These are phyloP conservation scores for Cinnamomum chago DNA, from an alignment of 164 flowering plant genomes.

Conservation along the genomic window DNA sequence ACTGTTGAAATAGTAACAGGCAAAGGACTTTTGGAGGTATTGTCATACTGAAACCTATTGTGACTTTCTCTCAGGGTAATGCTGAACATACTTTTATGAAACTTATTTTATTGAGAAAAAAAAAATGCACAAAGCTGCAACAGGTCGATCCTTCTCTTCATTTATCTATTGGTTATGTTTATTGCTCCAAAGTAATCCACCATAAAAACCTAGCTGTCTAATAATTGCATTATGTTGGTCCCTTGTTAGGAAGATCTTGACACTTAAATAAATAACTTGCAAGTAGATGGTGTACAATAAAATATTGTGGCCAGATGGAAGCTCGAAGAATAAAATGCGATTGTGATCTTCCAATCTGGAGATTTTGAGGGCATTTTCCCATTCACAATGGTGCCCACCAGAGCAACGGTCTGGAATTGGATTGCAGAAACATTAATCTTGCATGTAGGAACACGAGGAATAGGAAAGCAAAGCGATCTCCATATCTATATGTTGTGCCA, in stretches of 20 bases:
- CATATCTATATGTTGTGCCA: too few species aligned
- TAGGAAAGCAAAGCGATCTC: too few species aligned
- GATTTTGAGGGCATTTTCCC: background rate
- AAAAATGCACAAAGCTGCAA: background rate
- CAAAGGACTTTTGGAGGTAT: slow-evolving; percentile 92
- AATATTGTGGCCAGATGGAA: background rate
- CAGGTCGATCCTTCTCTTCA: background rate
- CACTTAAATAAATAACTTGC: background rate
- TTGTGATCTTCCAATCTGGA: background rate
- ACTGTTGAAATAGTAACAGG: slow-evolving; percentile 79
- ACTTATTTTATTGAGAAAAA: background rate
- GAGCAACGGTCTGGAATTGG: background rate
- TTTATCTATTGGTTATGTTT: too few species aligned
- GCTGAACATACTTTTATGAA: background rate
- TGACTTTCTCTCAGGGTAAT: background rate
- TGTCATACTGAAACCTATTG: background rate
- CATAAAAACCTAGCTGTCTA: too few species aligned
- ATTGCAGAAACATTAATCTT: background rate
- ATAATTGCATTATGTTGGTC: background rate
- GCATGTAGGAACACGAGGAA: background rate
- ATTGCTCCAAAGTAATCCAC: too few species aligned
- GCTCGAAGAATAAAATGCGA: background rate
- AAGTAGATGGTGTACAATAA: background rate
- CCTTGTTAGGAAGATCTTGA: background rate
- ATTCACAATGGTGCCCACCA: background rate